A percentile compares a stretch with the other conserved stretches of the same genome.
Evolutionary conservation across 225 moss, liverwort and hornwort species (phyloP).

Genomic region (Pseudoscleropodium purum): DNA sequence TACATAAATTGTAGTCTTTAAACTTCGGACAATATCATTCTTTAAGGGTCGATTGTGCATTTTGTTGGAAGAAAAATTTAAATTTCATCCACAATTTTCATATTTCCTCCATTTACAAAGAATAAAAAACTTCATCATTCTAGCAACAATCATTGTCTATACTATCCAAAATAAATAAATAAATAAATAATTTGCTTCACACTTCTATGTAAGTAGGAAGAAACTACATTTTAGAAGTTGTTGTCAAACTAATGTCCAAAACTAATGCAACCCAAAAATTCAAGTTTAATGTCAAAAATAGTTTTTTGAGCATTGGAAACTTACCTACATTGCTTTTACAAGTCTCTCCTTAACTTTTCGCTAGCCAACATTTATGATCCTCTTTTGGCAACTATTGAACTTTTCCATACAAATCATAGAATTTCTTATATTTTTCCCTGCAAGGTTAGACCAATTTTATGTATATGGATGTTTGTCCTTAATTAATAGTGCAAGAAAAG

Average conservation of each 20-base stretch:
- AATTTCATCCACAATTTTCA: neutral
- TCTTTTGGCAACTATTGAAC: too few species aligned
- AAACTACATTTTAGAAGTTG: neutral
- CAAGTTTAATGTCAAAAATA: neutral
- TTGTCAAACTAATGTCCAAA: neutral
- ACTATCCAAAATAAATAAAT: neutral
- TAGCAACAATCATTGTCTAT: fast-evolving
- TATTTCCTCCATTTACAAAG: neutral
- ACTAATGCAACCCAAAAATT: neutral
- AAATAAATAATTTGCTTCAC: too few species aligned
- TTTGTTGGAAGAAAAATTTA: neutral
- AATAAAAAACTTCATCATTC: neutral
- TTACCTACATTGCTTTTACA: neutral
- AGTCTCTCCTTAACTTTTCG: too few species aligned
- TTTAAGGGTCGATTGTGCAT: fast-evolving
- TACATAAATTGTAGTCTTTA: neutral
- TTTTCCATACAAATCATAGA: neutral
- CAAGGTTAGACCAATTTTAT: neutral
- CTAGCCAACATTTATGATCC: neutral
- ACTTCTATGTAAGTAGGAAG: neutral
- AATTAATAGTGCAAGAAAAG: too few species aligned
- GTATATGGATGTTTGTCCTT: fast-evolving
- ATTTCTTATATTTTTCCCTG: neutral
- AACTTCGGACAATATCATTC: neutral
- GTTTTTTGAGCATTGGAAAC: neutral